These are phyloP conservation scores for Leccinum broughii DNA, from an alignment of 768 basidiomycete genomes.

Conservation along the genomic window DNA sequence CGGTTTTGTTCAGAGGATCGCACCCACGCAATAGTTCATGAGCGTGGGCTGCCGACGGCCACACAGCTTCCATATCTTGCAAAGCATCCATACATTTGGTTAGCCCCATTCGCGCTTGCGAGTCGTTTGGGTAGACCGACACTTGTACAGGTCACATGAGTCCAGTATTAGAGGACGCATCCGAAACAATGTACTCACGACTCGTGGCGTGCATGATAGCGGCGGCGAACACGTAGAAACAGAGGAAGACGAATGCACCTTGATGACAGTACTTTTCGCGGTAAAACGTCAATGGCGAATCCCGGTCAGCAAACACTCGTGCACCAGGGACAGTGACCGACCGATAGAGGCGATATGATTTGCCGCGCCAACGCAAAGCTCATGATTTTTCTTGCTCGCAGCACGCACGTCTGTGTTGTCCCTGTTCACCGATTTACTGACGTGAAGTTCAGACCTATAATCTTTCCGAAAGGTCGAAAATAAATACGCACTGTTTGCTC, in stretches of 20 bases:
- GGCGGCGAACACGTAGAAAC: constrained; percentile 79
- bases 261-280: constrained; percentile 61
- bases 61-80: constrained; percentile 62
- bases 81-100: constrained; percentile 24
- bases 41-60: constrained; percentile 77
- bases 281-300: constrained; percentile 52
- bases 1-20: constrained; percentile 35
- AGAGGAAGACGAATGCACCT: constrained; percentile 68
- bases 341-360: constrained; percentile 75
- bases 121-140: no score
- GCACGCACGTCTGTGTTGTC: constrained; percentile 56
- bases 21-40: constrained; percentile 69
- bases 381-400: constrained; percentile 62
- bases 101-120: no score
- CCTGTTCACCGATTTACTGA: constrained; percentile 37
- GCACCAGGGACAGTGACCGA: constrained; percentile 26
- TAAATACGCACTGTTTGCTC: constrained; percentile 41
- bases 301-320: neutral
- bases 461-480: neutral
- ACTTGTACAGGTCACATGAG: no score
- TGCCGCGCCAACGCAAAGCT: constrained; percentile 74
- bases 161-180: neutral
- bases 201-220: constrained; percentile 77
- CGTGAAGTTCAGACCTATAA: neutral
- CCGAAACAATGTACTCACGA: constrained; percentile 44